A percentile compares a stretch with the other conserved stretches of the same genome.
Conservation (phyloP, 2,329 filamentous ascomycete species). For the Pseudocercospora macadamiae region DNA sequence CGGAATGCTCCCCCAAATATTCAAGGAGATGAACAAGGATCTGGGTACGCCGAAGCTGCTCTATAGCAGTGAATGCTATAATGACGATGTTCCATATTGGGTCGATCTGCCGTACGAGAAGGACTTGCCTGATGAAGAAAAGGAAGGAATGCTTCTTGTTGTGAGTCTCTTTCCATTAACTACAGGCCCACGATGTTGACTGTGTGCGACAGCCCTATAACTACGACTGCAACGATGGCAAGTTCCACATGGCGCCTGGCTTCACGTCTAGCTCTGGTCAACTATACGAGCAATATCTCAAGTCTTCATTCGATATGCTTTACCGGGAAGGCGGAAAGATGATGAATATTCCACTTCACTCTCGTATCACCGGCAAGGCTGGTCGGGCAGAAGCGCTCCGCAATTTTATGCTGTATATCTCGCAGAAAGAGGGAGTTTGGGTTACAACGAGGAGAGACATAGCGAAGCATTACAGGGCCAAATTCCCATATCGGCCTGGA, state of each 20-base stretch:
- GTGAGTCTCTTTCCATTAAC: constrained; percentile 3
- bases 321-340: constrained; percentile 48
- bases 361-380: constrained; percentile 46
- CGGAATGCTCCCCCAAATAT: constrained; percentile 53
- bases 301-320: constrained; percentile 46
- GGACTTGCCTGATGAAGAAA: constrained; percentile 38
- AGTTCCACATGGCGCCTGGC: constrained; percentile 50
- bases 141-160: constrained; percentile 45
- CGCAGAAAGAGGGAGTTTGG: constrained; percentile 48
- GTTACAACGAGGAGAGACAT: constrained; percentile 49
- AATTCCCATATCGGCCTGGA: constrained; percentile 42
- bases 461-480: constrained; percentile 44
- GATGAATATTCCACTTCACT: constrained; percentile 49
- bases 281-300: constrained; percentile 44
- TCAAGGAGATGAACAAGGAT: constrained; percentile 54
- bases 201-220: constrained; percentile 15
- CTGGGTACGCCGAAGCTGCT: constrained; percentile 43
- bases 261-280: constrained; percentile 45
- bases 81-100: constrained; percentile 61
- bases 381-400: constrained; percentile 44
- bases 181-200: neutral
- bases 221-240: constrained; percentile 48
- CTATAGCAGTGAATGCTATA: constrained; percentile 56
- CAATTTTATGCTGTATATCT: constrained; percentile 46
- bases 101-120: constrained; percentile 56